Conservation (phyloP, 192 early-diverging fungal species). For the Gonapodya prolifera region DNA sequence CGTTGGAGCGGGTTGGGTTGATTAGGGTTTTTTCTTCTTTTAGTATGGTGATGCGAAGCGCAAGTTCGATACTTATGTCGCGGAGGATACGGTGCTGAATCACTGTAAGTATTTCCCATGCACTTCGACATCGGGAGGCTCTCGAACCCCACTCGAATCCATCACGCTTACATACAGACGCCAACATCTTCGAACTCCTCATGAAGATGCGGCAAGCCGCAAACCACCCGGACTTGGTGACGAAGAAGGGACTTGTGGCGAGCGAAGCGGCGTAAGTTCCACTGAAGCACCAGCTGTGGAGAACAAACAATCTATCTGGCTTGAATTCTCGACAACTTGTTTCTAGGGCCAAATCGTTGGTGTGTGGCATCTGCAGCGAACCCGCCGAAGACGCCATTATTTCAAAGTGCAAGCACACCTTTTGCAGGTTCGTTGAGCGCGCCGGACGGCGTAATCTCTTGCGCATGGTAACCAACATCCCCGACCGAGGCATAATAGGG, state of each 20-base stretch:
- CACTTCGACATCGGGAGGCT: neutral
- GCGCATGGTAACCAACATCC: too few relatives aligned
- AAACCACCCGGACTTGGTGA: constrained; percentile 74
- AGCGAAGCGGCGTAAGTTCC: too few relatives aligned
- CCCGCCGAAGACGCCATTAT: constrained; percentile 76
- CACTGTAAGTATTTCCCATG: constrained; percentile 60
- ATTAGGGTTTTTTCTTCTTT: neutral
- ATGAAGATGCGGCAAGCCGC: constrained; percentile 79
- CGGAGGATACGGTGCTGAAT: constrained; percentile 69
- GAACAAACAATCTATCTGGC: too few relatives aligned
- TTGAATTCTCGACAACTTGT: neutral
- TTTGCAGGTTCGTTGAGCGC: too few relatives aligned
- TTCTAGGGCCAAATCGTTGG: constrained; percentile 32
- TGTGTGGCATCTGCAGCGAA: constrained; percentile 77
- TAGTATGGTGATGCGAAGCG: constrained; percentile 25
- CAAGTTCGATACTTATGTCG: constrained; percentile 71
- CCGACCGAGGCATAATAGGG: too few relatives aligned
- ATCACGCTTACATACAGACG: too few relatives aligned
- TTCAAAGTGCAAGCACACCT: constrained; percentile 75
- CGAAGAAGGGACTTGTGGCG: constrained; percentile 26
- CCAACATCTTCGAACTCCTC: constrained; percentile 73
- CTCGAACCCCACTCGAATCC: neutral
- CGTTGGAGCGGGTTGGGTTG: constrained; percentile 3
- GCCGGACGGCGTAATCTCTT: too few relatives aligned
- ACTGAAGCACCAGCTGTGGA: too few relatives aligned